Conservation (phyloP, 2,329 filamentous ascomycete genomes). For the Microsporum audouinii region DNA sequence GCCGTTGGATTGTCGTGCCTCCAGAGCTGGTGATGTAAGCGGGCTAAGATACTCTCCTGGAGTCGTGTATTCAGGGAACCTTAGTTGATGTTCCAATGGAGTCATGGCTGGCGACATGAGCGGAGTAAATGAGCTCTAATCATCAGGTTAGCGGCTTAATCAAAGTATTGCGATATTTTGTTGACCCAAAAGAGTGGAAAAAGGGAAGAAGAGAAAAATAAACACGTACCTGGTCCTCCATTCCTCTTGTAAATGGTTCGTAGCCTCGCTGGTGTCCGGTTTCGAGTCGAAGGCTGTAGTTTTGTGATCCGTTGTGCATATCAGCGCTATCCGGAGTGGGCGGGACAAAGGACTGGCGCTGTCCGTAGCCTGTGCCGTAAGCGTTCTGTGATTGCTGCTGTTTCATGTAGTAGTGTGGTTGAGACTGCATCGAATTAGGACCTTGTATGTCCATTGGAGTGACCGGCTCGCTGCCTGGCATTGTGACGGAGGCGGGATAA, state of each 20-base stretch:
- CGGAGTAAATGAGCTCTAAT: slow-evolving; percentile 39
- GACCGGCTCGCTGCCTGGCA: slow-evolving; percentile 7
- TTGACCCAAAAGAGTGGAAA: background rate
- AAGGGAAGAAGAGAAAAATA: background rate
- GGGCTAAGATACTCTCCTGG: slow-evolving; percentile 41
- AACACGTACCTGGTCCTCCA: slow-evolving; percentile 33
- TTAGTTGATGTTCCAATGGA: slow-evolving; percentile 37
- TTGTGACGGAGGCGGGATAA: slow-evolving; percentile 4
- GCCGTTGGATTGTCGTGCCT: slow-evolving; percentile 33
- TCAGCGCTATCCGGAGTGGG: slow-evolving; percentile 41
- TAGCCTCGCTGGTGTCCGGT: slow-evolving; percentile 32
- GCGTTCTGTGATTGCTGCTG: slow-evolving; percentile 19
- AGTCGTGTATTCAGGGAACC: slow-evolving; percentile 37
- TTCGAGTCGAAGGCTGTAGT: slow-evolving; percentile 32
- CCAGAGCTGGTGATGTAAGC: slow-evolving; percentile 40
- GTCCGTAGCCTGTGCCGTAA: slow-evolving; percentile 12
- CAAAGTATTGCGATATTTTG: background rate
- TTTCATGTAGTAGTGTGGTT: slow-evolving; percentile 3
- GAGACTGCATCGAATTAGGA: slow-evolving; percentile 2
- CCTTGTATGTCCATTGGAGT: slow-evolving; percentile 12
- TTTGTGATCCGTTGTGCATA: slow-evolving; percentile 34
- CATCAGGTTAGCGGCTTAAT: background rate
- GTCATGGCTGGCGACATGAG: slow-evolving; percentile 42
- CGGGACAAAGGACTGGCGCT: slow-evolving; percentile 27
- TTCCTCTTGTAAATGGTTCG: slow-evolving; percentile 33